These are phyloP conservation scores for Lepidopterella palustris DNA, from an alignment of 495 filamentous ascomycete genomes.

Conservation along the genomic window DNA sequence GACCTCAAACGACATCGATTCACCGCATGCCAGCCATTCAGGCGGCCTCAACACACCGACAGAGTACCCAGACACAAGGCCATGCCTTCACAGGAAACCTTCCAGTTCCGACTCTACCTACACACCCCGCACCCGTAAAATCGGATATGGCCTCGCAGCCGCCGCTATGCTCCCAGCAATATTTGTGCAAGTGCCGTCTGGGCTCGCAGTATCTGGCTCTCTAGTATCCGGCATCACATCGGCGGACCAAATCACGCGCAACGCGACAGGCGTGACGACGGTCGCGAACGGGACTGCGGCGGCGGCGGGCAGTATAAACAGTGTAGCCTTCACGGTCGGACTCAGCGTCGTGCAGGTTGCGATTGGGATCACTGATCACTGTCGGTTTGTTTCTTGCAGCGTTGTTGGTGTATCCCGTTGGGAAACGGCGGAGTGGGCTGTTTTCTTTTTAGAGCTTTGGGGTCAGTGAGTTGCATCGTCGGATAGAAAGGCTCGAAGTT, in stretches of 20 bases:
- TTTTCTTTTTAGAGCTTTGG: constrained; percentile 66
- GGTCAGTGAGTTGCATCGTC: too few species aligned
- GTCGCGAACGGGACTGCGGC: constrained; percentile 32
- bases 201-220: constrained; percentile 76
- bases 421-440: constrained; percentile 82
- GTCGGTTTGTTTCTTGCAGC: constrained; percentile 85
- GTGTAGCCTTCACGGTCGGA: constrained; percentile 74
- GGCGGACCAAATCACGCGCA: constrained; percentile 65
- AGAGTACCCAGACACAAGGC: not conserved
- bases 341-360: constrained; percentile 88
- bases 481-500: too few species aligned
- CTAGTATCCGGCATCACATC: constrained; percentile 78
- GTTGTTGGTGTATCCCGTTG: constrained; percentile 81
- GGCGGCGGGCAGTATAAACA: constrained; percentile 47
- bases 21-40: not conserved
- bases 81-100: not conserved
- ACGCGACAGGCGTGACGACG: constrained; percentile 39
- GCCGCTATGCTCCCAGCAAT: constrained; percentile 88
- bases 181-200: constrained; percentile 89
- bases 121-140: constrained; percentile 30
- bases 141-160: constrained; percentile 72
- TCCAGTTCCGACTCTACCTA: not conserved
- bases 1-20: too few species aligned
- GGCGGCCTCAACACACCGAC: not conserved
- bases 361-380: constrained; percentile 84